Evolutionary conservation across 2,329 filamentous ascomycete species (phyloP).

Genomic region (Fusarium keratoplasticum): DNA sequence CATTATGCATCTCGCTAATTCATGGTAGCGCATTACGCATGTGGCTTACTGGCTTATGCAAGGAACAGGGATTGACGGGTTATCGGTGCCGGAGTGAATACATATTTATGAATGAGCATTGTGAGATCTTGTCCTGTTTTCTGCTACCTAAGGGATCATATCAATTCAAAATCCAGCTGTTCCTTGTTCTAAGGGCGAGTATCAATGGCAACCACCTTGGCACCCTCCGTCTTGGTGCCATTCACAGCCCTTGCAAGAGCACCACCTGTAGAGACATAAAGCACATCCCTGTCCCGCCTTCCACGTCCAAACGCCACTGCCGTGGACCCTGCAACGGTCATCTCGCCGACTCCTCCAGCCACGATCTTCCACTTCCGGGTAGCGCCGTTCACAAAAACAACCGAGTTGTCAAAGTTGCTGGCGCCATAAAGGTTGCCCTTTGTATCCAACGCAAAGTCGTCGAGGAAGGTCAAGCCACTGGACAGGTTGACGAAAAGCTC

Average conservation of each 20-base stretch:
- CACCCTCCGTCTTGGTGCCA: constrained; percentile 30
- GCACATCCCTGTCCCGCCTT: constrained; percentile 8
- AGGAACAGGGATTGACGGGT: not conserved
- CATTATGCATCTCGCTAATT: not conserved
- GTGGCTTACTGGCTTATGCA: not conserved
- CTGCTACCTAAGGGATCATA: not conserved
- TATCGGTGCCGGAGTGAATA: not conserved
- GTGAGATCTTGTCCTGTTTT: not conserved
- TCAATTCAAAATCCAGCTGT: not conserved
- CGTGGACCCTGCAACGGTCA: constrained; percentile 40
- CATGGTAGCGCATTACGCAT: not conserved
- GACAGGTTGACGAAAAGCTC: constrained; percentile 37
- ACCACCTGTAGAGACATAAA: constrained; percentile 32
- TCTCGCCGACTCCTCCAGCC: constrained; percentile 9
- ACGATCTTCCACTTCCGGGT: constrained; percentile 26
- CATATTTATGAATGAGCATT: not conserved
- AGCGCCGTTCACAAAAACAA: constrained; percentile 28
- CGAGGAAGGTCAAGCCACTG: constrained; percentile 13
- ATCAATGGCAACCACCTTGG: constrained; percentile 35
- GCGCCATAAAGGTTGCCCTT: constrained; percentile 35
- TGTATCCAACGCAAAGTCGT: constrained; percentile 38
- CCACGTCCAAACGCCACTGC: constrained; percentile 31
- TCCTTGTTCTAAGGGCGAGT: not conserved
- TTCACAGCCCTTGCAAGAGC: constrained; percentile 29
- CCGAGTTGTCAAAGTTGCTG: constrained; percentile 37